Evolutionary conservation across 805 yeast species (phyloP), one percentile per base, ranked within the genome.

Genomic region (Wickerhamiella dianesei): DNA sequence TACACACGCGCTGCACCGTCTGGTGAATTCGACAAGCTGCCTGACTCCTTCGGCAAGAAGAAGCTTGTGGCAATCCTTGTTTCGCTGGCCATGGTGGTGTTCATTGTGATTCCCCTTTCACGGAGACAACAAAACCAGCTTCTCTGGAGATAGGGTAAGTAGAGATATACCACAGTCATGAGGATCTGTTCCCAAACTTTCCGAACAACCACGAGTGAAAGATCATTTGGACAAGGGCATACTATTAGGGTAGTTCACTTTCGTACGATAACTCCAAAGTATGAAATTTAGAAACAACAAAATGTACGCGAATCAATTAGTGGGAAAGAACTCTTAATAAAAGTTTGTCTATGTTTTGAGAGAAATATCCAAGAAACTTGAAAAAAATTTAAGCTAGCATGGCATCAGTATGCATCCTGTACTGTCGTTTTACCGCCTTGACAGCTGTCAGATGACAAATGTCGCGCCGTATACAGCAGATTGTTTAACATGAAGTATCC

Each of bases 1-100:
- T 83, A 88, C 58, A 80, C 94, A 0, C 70, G 77, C 48, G 71
- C 82, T 16, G 74, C 81, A 44, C 96, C 97, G 0, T 84, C 96
- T 0, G 75, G 75, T 40, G 83, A 85, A 37, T 88, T 84, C 64
- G 98, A 89, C 64, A 69, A 76, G 44, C 70, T 89, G 60, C 74
- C 79, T 21, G 65, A 71, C 25, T 69, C 71, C 44, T 92, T 92
- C 59, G 85, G 80, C 55, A 81, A 76, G 57, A 59, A 67, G 13
- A 80, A 77, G 54, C 71, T 89, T 40, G 42, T 81, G 4, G 51
- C 69, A 4, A 83, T 95, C 1, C 71, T 88, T 2, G 62, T 64
- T 0, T 67, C 71, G 0, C 66, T 88, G 42, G 49, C 41, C 4
- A 41, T 50, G n/a, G 42, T 43, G 2, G 46, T 46, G 5, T 8